phyloP scores from a whole-genome alignment of 164 flowering plant genomes.

The Kalanchoe fedtschenkoi region DNA sequence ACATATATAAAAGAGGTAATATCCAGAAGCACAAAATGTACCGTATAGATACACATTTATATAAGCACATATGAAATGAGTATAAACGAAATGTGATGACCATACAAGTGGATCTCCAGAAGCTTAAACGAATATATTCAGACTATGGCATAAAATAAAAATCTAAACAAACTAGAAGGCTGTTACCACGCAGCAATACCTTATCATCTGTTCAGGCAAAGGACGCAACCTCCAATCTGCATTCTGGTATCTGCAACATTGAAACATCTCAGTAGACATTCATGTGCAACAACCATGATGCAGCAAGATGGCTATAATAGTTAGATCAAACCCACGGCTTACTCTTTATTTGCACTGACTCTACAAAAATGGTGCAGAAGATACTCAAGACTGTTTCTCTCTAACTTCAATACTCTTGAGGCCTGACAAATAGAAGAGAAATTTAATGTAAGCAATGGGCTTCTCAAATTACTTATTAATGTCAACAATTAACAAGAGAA shows the following conservation, averaged over 20 bases:
- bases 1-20: background rate
- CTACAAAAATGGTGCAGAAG: constrained; percentile 77
- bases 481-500: too few relatives aligned
- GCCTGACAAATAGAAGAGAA: constrained; percentile 35
- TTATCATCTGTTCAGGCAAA: constrained; percentile 75
- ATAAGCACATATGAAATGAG: background rate
- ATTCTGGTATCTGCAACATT: constrained; percentile 75
- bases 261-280: background rate
- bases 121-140: background rate
- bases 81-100: background rate
- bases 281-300: background rate
- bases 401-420: constrained; percentile 77
- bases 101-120: background rate
- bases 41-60: background rate
- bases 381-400: constrained; percentile 80
- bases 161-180: background rate
- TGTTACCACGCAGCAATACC: constrained; percentile 23
- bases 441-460: background rate
- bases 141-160: background rate
- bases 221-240: constrained; percentile 98
- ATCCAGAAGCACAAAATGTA: background rate
- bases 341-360: constrained; percentile 93
- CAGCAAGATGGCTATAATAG: background rate
- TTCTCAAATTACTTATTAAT: too few relatives aligned
- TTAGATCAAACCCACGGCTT: constrained; percentile 10